A percentile compares a stretch with the other conserved stretches of the same genome.
Evolutionary conservation across 2,329 filamentous ascomycete species (phyloP).

Genomic region (Lasiodiplodia sp.): DNA sequence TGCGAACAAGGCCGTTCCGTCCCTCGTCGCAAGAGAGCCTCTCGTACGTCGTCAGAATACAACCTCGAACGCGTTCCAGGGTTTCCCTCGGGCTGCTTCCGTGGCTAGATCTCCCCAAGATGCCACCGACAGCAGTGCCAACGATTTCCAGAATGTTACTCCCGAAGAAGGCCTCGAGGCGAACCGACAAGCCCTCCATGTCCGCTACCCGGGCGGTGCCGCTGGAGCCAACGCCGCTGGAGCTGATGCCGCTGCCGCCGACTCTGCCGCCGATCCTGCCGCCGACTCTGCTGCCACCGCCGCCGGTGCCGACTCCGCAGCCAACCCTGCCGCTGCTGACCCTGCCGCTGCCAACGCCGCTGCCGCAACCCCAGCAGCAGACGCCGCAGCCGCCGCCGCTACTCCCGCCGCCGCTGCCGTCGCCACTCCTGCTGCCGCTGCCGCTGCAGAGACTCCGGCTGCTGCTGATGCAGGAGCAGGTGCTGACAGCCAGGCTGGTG

Average conservation of each 20-base stretch:
- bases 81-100: slow-evolving; percentile 4
- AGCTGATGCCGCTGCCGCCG: background rate
- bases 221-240: background rate
- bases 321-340: background rate
- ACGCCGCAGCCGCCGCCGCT: background rate
- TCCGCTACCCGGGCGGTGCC: background rate
- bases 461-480: background rate
- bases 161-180: slow-evolving; percentile 12
- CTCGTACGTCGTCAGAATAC: slow-evolving; percentile 15
- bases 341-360: background rate
- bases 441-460: background rate
- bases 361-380: background rate
- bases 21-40: background rate
- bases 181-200: slow-evolving; percentile 10
- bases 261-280: background rate
- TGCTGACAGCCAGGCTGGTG: background rate
- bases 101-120: slow-evolving; percentile 1
- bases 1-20: slow-evolving; percentile 6
- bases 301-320: background rate
- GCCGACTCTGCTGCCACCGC: background rate
- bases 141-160: slow-evolving; percentile 4
- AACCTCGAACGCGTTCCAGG: slow-evolving; percentile 15
- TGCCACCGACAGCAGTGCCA: slow-evolving; percentile 8
- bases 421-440: background rate
- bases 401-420: background rate